Evolutionary conservation across 495 filamentous ascomycete species (phyloP).

Genomic region (Lasiosphaeria hispida): DNA sequence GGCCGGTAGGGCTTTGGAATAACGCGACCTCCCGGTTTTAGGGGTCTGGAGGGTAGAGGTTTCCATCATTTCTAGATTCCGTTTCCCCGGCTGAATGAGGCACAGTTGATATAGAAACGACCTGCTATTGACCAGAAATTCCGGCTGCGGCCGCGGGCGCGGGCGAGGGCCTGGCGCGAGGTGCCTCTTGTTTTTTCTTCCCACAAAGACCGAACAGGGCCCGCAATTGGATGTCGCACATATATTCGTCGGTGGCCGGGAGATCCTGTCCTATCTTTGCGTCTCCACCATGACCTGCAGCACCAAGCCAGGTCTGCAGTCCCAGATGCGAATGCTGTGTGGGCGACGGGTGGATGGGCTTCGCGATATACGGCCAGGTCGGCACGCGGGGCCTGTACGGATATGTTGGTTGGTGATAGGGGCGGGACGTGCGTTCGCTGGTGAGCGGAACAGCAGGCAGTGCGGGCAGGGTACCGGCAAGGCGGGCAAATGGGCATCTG

Average conservation of each 20-base stretch:
- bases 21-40: constrained; percentile 33
- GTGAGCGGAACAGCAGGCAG: no score
- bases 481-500: no score
- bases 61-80: constrained; percentile 26
- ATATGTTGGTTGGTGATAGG: no score
- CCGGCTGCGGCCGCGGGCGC: neutral
- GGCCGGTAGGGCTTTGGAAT: constrained; percentile 36
- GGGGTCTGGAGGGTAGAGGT: constrained; percentile 28
- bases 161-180: neutral
- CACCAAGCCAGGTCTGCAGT: neutral
- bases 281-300: constrained; percentile 1
- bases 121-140: constrained; percentile 14
- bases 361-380: no score
- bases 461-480: no score
- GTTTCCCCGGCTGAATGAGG: constrained; percentile 28
- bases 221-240: constrained; percentile 32
- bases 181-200: constrained; percentile 7
- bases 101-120: constrained; percentile 7
- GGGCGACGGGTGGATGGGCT: no score
- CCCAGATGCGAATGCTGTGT: neutral
- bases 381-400: no score
- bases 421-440: no score
- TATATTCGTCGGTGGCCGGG: constrained; percentile 14
- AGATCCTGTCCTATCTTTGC: constrained; percentile 12
- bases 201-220: constrained; percentile 13